phyloP scores from a whole-genome alignment of 1,139 yeast genomes.

The Blastobotrys illinoisensis region DNA sequence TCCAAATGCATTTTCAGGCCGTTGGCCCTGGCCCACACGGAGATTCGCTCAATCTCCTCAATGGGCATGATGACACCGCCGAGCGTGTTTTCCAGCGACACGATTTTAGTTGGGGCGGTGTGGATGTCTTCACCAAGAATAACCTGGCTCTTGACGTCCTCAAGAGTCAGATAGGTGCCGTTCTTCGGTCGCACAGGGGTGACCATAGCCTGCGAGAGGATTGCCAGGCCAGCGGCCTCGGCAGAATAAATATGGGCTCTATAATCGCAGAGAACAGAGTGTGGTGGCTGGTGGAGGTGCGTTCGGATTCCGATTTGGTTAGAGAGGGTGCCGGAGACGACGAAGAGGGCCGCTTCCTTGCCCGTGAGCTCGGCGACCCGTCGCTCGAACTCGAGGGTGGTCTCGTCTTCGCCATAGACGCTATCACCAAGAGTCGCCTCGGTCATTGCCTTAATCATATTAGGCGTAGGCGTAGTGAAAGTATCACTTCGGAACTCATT shows the following conservation, averaged over 20 bases:
- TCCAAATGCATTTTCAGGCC: slow-evolving; percentile 74
- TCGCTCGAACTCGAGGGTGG: slow-evolving; percentile 60
- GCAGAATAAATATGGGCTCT: slow-evolving; percentile 77
- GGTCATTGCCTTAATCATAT: slow-evolving; percentile 62
- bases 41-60: slow-evolving; percentile 70
- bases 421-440: slow-evolving; percentile 75
- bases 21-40: slow-evolving; percentile 62
- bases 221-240: slow-evolving; percentile 90
- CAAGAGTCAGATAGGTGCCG: slow-evolving; percentile 71
- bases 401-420: slow-evolving; percentile 77
- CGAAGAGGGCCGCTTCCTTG: slow-evolving; percentile 75
- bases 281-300: slow-evolving; percentile 79
- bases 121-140: slow-evolving; percentile 81
- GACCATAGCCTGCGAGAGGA: slow-evolving; percentile 88
- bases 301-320: slow-evolving; percentile 83
- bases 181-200: slow-evolving; percentile 73
- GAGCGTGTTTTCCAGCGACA: slow-evolving; percentile 82
- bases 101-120: slow-evolving; percentile 79
- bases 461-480: slow-evolving; percentile 81
- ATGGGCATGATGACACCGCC: slow-evolving; percentile 80
- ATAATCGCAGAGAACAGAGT: slow-evolving; percentile 75
- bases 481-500: slow-evolving; percentile 50
- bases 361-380: slow-evolving; percentile 70
- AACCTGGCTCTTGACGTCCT: slow-evolving; percentile 60
- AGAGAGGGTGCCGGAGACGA: slow-evolving; percentile 86